Conservation (phyloP, 805 yeast species). For the Priceomyces melissophilus region DNA sequence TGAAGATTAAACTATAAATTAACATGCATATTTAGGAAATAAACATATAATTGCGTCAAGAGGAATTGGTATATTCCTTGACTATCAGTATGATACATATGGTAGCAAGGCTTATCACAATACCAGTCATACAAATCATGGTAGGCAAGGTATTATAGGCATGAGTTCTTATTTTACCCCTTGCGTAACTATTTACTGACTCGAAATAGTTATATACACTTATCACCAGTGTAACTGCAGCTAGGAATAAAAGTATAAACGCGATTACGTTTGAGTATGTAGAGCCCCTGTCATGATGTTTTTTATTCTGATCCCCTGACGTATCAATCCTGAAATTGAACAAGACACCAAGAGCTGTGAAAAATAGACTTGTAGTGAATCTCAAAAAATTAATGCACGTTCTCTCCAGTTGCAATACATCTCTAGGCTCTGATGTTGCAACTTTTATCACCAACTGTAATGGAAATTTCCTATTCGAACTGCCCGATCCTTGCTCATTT, state of each 20-base stretch:
- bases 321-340: constrained; percentile 44
- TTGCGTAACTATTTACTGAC: constrained; percentile 43
- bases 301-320: constrained; percentile 9
- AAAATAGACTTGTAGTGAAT: constrained; percentile 42
- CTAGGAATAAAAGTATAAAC: constrained; percentile 32
- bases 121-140: constrained; percentile 27
- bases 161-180: constrained; percentile 37
- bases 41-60: background rate
- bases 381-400: constrained; percentile 49
- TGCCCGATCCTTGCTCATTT: background rate
- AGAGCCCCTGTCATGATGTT: constrained; percentile 7
- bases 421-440: constrained; percentile 49
- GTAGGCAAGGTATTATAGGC: constrained; percentile 31
- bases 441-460: constrained; percentile 14
- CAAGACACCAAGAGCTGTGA: constrained; percentile 46
- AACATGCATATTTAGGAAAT: background rate
- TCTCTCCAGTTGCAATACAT: constrained; percentile 51
- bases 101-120: constrained; percentile 33
- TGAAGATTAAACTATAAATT: background rate
- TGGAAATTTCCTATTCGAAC: constrained; percentile 12
- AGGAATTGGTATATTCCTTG: constrained; percentile 12
- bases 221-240: constrained; percentile 35
- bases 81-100: constrained; percentile 29
- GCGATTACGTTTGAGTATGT: constrained; percentile 29
- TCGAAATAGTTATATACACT: constrained; percentile 41